Base-by-base conservation (phyloP, 2,329 filamentous ascomycete species). In the Cladophialophora bantiana region DNA sequence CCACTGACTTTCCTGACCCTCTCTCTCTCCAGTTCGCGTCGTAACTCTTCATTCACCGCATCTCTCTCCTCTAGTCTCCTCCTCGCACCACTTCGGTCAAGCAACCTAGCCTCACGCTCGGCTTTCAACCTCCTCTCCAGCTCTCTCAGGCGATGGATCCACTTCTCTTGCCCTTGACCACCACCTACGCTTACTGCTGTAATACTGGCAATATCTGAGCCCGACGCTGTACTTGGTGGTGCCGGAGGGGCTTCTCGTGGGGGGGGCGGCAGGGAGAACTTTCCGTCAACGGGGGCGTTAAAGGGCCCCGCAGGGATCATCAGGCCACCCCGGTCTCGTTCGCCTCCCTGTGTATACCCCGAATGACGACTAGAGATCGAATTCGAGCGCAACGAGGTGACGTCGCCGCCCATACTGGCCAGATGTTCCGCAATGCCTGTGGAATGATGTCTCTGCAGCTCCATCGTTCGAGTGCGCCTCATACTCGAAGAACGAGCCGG, bases 101-200 rank as follows among this genome's bases (percentile, higher is more conserved):
- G 83, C 61, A 96, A 83, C 53, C 95, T 83, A 0, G 89, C 93
- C 78, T 98, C 95, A 13, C 95, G 83, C 80, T 99, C 95, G 54
- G 91, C 89, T 78, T 97, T 96, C 18, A 99, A 83, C 73, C 96
- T 88, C 71, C 90, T 86, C 82, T 99, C 95, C 72, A 98, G 82
- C 76, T 98, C 94, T 65, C 92, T 88, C 38, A 98, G 83, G 6
- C 95, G 83, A 70, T 96, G 87, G 70, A 96, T 88, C 92, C 93
- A 97, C 72, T 90, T 88, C 71, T 91, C 89, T 72, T 94, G 90
- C 45, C 83, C 83, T 1, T 81, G 64, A n/a, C 68, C 68, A 34
- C 53, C 38, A 20, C 56, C 69, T 34, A 53, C 61, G 34, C 57
- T 59, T 38, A 32, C 65, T 10, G 65, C 62, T 10, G 63, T 64